Conservation (phyloP, 1,284 basidiomycete genomes). For the Neolentinus lepideus region DNA sequence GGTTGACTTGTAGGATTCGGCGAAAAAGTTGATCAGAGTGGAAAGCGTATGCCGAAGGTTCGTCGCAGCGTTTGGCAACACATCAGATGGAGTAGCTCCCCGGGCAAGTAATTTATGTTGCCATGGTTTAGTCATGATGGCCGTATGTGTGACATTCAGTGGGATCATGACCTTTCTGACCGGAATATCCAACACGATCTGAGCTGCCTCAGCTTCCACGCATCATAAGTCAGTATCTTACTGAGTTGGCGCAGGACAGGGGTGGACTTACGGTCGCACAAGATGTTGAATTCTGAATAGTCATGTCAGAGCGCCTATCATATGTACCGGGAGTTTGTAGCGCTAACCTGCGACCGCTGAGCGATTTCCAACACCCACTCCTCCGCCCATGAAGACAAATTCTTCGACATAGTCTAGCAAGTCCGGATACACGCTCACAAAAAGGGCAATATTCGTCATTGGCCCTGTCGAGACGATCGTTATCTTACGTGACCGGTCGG, state of each 20-base stretch:
- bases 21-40: constrained; percentile 67
- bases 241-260: background rate
- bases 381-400: constrained; percentile 87
- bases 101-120: constrained; percentile 46
- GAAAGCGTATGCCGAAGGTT: constrained; percentile 66
- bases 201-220: constrained; percentile 63
- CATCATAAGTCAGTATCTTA: constrained; percentile 2
- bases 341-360: constrained; percentile 60
- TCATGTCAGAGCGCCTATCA: background rate
- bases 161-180: constrained; percentile 66
- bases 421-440: constrained; percentile 64
- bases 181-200: constrained; percentile 65
- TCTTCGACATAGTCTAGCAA: constrained; percentile 64
- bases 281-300: constrained; percentile 66
- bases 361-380: constrained; percentile 74
- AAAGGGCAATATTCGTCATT: constrained; percentile 81
- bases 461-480: constrained; percentile 71
- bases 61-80: constrained; percentile 36
- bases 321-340: constrained; percentile 1
- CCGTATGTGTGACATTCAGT: constrained; percentile 79
- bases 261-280: constrained; percentile 62
- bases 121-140: constrained; percentile 54
- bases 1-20: constrained; percentile 55
- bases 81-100: constrained; percentile 6
- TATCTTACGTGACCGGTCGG: constrained; percentile 47